Evolutionary conservation across 129 eudicot species (phyloP).

Genomic region (carrot (Daucus carota)): DH1_v3.0 NC_030389.2:44710501-44711000

Average conservation of each 20-base stretch:
- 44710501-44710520: no score
- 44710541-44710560: no score
- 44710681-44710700: not conserved
- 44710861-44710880: not conserved
- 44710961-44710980: constrained; percentile 40
- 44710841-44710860: not conserved
- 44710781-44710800: not conserved
- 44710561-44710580: not conserved
- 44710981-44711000: not conserved
- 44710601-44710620: not conserved
- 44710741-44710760: not conserved
- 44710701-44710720: not conserved
- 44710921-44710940: constrained; percentile 83
- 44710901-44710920: constrained; percentile 39
- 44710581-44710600: not conserved
- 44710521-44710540: no score
- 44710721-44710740: not conserved
- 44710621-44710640: no score
- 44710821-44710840: constrained; percentile 33
- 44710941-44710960: constrained; percentile 90
- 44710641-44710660: not conserved
- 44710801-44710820: constrained; percentile 29
- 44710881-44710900: not conserved
- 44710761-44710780: not conserved
- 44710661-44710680: not conserved